phyloP scores from a whole-genome alignment of 2,329 filamentous ascomycete species.

The Fusarium avenaceum region DNA sequence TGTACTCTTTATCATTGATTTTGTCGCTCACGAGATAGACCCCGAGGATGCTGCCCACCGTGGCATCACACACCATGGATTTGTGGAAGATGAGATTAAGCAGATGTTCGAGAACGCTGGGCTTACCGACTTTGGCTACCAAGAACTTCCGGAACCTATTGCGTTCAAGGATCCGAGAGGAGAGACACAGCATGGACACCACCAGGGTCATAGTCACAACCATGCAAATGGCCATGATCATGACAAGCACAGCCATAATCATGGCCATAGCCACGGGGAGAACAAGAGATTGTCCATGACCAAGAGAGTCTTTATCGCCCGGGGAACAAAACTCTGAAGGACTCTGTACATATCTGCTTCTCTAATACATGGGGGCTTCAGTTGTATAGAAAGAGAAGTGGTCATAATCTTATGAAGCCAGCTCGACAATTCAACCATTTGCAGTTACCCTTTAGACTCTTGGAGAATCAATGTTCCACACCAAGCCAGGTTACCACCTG shows the following conservation, averaged over 20 bases:
- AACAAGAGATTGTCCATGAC: constrained; percentile 8
- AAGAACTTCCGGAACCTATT: constrained; percentile 65
- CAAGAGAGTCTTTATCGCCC: constrained; percentile 60
- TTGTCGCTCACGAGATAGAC: constrained; percentile 66
- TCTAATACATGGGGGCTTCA: neutral
- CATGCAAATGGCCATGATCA: too few relatives aligned
- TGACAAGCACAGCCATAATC: constrained; percentile 1
- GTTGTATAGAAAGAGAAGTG: neutral
- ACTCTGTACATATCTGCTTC: neutral
- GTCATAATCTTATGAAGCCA: neutral
- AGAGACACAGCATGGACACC: constrained; percentile 10
- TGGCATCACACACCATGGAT: constrained; percentile 76
- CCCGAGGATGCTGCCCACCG: constrained; percentile 48
- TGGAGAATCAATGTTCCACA: neutral
- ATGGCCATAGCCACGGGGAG: constrained; percentile 21
- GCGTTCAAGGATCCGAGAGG: constrained; percentile 53
- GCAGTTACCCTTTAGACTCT: neutral
- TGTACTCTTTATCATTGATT: constrained; percentile 76
- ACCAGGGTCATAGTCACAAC: constrained; percentile 10
- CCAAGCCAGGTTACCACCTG: neutral
- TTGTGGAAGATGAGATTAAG: constrained; percentile 70
- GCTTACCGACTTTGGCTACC: constrained; percentile 68
- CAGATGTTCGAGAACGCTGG: constrained; percentile 75
- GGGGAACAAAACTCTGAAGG: constrained; percentile 58
- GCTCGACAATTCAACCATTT: neutral